Percentiles rank a stretch among this genome's conserved stretches.
Conservation (phyloP, 148 eudicot species). For the Chenopodium suecicum region DNA sequence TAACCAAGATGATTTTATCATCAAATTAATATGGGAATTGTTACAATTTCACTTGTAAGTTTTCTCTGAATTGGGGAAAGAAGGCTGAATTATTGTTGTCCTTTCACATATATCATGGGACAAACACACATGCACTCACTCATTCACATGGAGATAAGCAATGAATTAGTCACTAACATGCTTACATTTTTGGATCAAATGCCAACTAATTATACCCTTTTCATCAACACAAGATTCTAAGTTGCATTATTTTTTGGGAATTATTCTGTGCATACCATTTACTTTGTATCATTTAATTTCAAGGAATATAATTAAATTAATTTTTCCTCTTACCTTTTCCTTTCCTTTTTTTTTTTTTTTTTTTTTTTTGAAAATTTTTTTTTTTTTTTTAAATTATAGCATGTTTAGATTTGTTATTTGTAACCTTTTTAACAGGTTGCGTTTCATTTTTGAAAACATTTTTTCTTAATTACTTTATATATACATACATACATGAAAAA, state of each 20-base stretch:
- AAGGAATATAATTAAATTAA: background rate
- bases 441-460: too few relatives aligned
- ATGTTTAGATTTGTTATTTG: too few relatives aligned
- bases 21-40: too few relatives aligned
- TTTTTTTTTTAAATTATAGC: too few relatives aligned
- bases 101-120: background rate
- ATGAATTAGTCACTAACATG: conserved; percentile 6
- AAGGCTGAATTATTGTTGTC: background rate
- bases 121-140: background rate
- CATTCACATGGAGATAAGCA: background rate
- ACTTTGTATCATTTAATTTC: too few relatives aligned
- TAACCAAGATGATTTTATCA: too few relatives aligned
- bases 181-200: background rate
- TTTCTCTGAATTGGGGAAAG: background rate
- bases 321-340: background rate
- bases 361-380: background rate
- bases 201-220: background rate
- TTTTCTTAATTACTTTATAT: too few relatives aligned
- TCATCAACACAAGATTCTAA: background rate
- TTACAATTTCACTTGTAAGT: background rate
- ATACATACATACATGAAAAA: too few relatives aligned
- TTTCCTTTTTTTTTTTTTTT: too few relatives aligned
- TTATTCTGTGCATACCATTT: too few relatives aligned
- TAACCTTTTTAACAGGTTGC: too few relatives aligned
- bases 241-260: background rate